Evolutionary conservation across 768 basidiomycete genomes (phyloP).

Genomic region (Leccinellum albellum): DNA sequence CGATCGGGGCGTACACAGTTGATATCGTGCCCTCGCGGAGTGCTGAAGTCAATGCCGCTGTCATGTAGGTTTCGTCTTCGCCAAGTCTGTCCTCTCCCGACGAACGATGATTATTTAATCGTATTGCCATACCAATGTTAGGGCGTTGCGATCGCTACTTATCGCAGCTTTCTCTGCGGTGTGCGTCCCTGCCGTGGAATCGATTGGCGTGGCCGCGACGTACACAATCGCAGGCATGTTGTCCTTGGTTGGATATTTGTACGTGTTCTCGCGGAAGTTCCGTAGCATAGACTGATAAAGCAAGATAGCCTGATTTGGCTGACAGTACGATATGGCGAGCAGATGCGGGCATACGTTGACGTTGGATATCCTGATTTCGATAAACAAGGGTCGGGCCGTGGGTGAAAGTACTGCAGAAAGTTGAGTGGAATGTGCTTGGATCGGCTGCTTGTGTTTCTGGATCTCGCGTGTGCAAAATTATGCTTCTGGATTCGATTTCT

Average conservation of each 20-base stretch:
- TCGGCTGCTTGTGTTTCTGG: neutral
- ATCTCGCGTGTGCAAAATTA: neutral
- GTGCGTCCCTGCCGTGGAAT: slow-evolving; percentile 43
- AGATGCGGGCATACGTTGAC: slow-evolving; percentile 55
- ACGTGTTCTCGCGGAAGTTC: slow-evolving; percentile 22
- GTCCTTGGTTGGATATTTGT: slow-evolving; percentile 52
- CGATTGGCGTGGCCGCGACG: slow-evolving; percentile 48
- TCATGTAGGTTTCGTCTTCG: slow-evolving; percentile 34
- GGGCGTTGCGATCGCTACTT: slow-evolving; percentile 24
- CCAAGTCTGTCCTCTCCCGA: slow-evolving; percentile 15
- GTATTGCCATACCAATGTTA: neutral
- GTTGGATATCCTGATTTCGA: slow-evolving; percentile 45
- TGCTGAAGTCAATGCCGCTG: slow-evolving; percentile 58
- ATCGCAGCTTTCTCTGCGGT: slow-evolving; percentile 12
- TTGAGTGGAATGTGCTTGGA: neutral
- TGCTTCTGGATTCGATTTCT: neutral
- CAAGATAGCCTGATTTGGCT: slow-evolving; percentile 44
- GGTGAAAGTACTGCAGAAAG: neutral
- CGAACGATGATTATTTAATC: neutral
- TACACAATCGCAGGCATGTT: slow-evolving; percentile 44
- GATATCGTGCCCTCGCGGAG: slow-evolving; percentile 60
- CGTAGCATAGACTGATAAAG: neutral
- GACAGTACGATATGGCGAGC: slow-evolving; percentile 53
- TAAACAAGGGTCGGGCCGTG: neutral
- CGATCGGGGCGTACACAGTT: slow-evolving; percentile 53